phyloP scores from a whole-genome alignment of 2,329 filamentous ascomycete genomes.

The Malbranchea cinnamomea region DNA sequence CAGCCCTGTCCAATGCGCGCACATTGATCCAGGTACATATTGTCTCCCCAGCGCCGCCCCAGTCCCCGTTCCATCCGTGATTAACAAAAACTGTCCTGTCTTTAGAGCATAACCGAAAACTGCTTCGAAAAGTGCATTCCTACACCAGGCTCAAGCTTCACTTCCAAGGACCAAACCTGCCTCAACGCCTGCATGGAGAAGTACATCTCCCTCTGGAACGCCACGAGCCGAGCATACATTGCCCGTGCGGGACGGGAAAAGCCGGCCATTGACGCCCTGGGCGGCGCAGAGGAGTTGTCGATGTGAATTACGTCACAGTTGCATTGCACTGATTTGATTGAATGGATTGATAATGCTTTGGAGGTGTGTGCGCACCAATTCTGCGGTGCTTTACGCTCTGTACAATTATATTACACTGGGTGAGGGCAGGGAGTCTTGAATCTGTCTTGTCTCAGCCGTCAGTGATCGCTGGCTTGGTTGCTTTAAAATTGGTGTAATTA shows the following conservation, averaged over 20 bases:
- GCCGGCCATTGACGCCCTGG: no score
- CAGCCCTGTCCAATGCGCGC: conserved; percentile 53
- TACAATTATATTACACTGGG: no score
- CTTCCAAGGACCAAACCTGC: conserved; percentile 54
- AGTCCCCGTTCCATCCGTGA: neutral
- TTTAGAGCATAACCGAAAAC: conserved; percentile 62
- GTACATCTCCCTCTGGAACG: conserved; percentile 69
- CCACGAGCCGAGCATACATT: conserved; percentile 55
- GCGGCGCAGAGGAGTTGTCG: no score
- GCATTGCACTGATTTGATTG: no score
- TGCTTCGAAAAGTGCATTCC: conserved; percentile 68
- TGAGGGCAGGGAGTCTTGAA: no score
- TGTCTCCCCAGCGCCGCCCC: neutral
- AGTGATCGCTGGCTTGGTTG: no score
- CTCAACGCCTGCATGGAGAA: conserved; percentile 69
- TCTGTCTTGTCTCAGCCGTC: no score
- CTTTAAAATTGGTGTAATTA: no score
- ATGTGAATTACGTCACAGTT: no score
- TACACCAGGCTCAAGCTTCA: conserved; percentile 47
- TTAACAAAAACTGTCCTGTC: conserved; percentile 2
- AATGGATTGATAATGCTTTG: no score
- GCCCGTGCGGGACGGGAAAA: conserved; percentile 40
- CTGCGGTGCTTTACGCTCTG: no score
- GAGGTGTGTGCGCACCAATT: no score
- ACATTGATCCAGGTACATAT: conserved; percentile 51